These are phyloP conservation scores for Eutrema heterophyllum DNA, from an alignment of 345 rosid genomes.

Conservation along the genomic window DNA sequence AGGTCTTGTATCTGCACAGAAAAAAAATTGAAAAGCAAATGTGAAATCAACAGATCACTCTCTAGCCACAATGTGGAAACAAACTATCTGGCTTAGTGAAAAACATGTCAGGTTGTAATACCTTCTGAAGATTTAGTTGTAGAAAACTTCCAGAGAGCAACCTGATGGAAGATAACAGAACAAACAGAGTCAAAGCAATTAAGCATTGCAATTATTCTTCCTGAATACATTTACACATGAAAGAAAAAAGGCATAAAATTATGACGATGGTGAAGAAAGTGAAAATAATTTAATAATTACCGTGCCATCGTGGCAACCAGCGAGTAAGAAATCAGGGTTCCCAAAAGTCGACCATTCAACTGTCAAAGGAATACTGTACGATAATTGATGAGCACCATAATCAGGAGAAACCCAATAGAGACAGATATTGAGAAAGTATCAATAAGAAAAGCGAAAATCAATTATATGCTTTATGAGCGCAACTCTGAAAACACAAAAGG, in stretches of 20 bases:
- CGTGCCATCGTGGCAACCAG: conserved; percentile 95
- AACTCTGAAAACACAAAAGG: background rate
- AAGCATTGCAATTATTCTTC: background rate
- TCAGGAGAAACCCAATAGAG: conserved; percentile 21
- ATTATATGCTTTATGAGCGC: background rate
- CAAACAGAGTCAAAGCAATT: background rate
- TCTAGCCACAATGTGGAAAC: background rate
- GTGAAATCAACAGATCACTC: background rate
- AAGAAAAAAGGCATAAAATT: background rate
- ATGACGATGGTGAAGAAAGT: background rate
- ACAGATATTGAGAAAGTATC: background rate
- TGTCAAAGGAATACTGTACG: conserved; percentile 72
- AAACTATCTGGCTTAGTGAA: background rate
- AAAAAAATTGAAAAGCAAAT: background rate
- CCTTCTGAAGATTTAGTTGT: conserved; percentile 47
- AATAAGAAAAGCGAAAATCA: background rate
- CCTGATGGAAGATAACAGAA: conserved; percentile 41
- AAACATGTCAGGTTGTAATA: conserved; percentile 26
- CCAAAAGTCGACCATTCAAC: conserved; percentile 76
- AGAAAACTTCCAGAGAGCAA: conserved; percentile 93
- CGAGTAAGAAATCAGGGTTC: conserved; percentile 71
- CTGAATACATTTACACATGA: conserved; percentile 10
- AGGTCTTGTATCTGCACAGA: conserved; percentile 76
- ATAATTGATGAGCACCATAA: conserved; percentile 7
- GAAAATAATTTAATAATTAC: conserved; percentile 31